A percentile compares a stretch with the other conserved stretches of the same genome.
Conservation (phyloP, 2,329 filamentous ascomycete species). For the Fusarium napiforme region DNA sequence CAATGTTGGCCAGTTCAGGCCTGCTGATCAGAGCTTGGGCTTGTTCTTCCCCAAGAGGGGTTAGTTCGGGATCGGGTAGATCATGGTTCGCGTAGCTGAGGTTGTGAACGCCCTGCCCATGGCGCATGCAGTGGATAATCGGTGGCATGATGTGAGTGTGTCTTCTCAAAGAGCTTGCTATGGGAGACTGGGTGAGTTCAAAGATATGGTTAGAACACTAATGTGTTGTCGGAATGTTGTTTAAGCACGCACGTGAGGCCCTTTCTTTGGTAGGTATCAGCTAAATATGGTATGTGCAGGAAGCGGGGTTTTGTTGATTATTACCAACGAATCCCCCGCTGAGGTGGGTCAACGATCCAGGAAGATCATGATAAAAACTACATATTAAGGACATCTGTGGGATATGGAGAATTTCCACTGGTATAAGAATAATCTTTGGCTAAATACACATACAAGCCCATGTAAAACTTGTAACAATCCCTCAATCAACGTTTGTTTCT, state of each 20-base stretch:
- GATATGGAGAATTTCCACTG: neutral
- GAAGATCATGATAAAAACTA: neutral
- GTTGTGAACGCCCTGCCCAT: slow-evolving; percentile 1
- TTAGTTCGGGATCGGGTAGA: slow-evolving; percentile 1
- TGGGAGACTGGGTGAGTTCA: neutral
- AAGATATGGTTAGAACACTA: neutral
- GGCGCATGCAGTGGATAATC: neutral
- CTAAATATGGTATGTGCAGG: too few species aligned
- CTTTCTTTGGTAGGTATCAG: neutral
- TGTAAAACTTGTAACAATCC: neutral
- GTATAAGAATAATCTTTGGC: neutral
- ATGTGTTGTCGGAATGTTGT: neutral
- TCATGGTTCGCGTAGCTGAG: neutral
- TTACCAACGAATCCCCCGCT: neutral
- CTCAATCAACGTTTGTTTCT: neutral
- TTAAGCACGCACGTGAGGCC: neutral
- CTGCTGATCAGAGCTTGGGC: neutral
- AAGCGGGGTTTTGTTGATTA: neutral
- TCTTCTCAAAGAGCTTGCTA: neutral
- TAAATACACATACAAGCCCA: neutral
- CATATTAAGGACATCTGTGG: neutral
- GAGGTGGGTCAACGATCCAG: neutral
- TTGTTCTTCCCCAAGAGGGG: neutral
- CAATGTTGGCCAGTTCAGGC: neutral
- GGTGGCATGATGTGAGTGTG: neutral